These are phyloP conservation scores for Lactarius tabidus DNA, from an alignment of 768 basidiomycete genomes.

Conservation along the genomic window DNA sequence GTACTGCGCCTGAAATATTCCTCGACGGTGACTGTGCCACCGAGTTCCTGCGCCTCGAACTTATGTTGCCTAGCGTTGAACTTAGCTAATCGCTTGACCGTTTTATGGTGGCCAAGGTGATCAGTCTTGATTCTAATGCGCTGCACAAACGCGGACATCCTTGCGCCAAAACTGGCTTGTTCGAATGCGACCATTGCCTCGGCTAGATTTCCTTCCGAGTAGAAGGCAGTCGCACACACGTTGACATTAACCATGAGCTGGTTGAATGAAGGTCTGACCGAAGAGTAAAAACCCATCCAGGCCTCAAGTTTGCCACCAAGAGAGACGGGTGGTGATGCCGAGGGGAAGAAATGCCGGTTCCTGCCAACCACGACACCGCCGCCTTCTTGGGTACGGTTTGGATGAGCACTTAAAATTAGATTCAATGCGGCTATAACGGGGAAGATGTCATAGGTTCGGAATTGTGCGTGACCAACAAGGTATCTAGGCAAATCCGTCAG, in stretches of 20 bases:
- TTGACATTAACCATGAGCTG: conserved; percentile 53
- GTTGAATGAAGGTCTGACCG: conserved; percentile 39
- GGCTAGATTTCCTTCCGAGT: conserved; percentile 42
- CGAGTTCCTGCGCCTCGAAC: conserved; percentile 41
- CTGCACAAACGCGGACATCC: conserved; percentile 56
- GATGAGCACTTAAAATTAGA: conserved; percentile 43
- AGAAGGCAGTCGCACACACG: conserved; percentile 50
- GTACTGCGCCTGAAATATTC: conserved; percentile 46
- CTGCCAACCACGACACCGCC: conserved; percentile 50
- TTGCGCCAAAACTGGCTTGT: conserved; percentile 54
- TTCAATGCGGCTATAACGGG: conserved; percentile 51
- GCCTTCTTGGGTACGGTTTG: conserved; percentile 36
- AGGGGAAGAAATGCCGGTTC: conserved; percentile 51
- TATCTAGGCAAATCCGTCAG: conserved; percentile 35
- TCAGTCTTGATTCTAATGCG: conserved; percentile 61
- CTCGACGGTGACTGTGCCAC: conserved; percentile 41
- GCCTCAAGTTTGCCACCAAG: conserved; percentile 53
- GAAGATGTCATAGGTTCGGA: conserved; percentile 41
- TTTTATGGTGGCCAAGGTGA: conserved; percentile 74
- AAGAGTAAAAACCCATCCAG: conserved; percentile 52
- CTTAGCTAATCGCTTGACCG: conserved; percentile 52
- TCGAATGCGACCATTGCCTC: conserved; percentile 40
- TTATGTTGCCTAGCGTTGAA: conserved; percentile 37
- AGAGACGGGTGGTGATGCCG: conserved; percentile 27
- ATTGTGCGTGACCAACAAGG: conserved; percentile 41